Percentiles rank a stretch among this genome's conserved stretches.
These are phyloP conservation scores for Colletotrichum tropicale DNA, from an alignment of 2,329 filamentous ascomycete genomes.

Conservation along the genomic window DNA sequence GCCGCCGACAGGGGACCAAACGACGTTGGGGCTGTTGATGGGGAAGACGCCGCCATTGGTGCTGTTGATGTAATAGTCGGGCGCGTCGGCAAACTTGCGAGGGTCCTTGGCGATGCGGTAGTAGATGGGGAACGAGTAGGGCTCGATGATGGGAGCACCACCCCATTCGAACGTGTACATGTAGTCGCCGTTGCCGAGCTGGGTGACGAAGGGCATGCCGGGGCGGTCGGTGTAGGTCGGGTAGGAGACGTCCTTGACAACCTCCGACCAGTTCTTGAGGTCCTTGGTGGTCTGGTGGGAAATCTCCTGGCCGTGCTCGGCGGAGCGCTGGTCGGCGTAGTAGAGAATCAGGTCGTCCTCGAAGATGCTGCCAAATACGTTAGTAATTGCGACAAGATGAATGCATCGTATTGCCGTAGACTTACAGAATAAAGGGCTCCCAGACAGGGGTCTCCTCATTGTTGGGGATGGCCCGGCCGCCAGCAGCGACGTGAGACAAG, in stretches of 20 bases:
- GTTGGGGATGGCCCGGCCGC: constrained; percentile 64
- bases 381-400: background rate
- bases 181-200: constrained; percentile 63
- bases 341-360: constrained; percentile 66
- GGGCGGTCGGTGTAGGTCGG: constrained; percentile 67
- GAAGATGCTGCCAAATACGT: constrained; percentile 44
- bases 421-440: constrained; percentile 69
- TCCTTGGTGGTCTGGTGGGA: constrained; percentile 67
- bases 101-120: constrained; percentile 47
- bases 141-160: constrained; percentile 39
- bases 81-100: constrained; percentile 36
- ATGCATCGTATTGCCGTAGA: background rate
- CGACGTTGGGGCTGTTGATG: constrained; percentile 45
- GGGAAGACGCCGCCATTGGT: constrained; percentile 35
- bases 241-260: constrained; percentile 66
- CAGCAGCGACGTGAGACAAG: constrained; percentile 67
- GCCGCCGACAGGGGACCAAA: constrained; percentile 48
- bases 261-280: constrained; percentile 59
- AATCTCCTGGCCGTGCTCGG: constrained; percentile 70
- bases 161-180: constrained; percentile 71
- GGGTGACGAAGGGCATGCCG: constrained; percentile 68
- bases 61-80: constrained; percentile 35
- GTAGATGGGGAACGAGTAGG: constrained; percentile 46
- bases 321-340: constrained; percentile 74
- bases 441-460: constrained; percentile 73